phyloP scores from a whole-genome alignment of 169 alveolate species.

The Plasmodium cynomolgi region DNA sequence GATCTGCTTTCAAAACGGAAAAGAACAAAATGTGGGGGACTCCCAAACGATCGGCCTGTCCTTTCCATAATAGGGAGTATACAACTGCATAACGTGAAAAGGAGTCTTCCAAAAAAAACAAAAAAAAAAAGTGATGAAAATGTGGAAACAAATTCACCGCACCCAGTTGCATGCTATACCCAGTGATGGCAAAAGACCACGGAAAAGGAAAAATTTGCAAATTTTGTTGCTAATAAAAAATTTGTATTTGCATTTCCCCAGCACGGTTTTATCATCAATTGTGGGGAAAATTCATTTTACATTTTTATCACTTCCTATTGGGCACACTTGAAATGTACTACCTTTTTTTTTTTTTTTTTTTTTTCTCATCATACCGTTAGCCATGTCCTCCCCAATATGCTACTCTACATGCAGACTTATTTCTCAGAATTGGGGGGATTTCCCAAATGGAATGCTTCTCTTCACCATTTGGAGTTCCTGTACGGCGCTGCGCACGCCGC shows the following conservation, averaged over 20 bases:
- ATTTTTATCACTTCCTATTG: neutral
- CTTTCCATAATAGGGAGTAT: neutral
- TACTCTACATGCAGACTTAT: neutral
- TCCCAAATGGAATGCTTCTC: neutral
- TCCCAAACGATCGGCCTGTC: neutral
- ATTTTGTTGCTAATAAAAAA: neutral
- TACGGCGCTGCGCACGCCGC: neutral
- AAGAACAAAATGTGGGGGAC: neutral
- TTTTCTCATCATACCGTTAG: neutral
- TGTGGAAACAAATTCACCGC: neutral
- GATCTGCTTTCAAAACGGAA: neutral
- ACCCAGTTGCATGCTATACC: neutral
- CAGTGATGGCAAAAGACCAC: neutral
- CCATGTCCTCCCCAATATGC: neutral
- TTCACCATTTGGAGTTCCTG: neutral
- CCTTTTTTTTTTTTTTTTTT: neutral
- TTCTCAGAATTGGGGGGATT: neutral
- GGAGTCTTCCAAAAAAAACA: neutral
- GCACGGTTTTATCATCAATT: neutral
- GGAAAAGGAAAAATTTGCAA: neutral
- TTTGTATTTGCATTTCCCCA: neutral
- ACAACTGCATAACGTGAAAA: neutral
- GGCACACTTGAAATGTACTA: neutral
- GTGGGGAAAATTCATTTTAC: neutral
- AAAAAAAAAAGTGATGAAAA: neutral